Base-by-base conservation (phyloP, 2,329 filamentous ascomycete genomes). In the Sporothrix euskadiensis region DNA sequence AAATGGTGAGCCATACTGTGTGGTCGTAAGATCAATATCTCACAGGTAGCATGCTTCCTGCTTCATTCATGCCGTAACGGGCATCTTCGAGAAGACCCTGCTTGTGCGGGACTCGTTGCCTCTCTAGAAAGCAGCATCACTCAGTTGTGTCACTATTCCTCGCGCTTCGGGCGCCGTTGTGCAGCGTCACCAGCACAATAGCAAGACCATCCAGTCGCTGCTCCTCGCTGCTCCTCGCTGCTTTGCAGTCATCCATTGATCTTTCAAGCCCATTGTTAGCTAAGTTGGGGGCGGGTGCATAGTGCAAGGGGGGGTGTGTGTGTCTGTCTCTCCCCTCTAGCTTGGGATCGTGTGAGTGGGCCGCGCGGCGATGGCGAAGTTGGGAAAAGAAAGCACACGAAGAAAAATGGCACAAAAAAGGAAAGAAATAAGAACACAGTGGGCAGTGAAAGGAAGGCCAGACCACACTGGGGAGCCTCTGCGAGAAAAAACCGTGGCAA, bases 221-320 rank as follows among this genome's bases (percentile, higher is more conserved):
- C 39, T 47, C n/a, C 39, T 47, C 39, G 14, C 41, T 49, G 61
- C 22, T 63, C n/a, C 39, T 47, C 39, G 14, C 41, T 49, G 61
- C 22, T 63, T 9, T 16, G n/a, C 39, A 14, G 39, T 14, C n/a
- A 44, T 65, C 16, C 41, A n/a, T 52, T 26, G 39, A 7, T 26
- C 26, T 26, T 26, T 26, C 26, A 26, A 26, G 26, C 26, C 26
- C 22, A 19, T 30, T 16, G 22, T 7, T 32, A 71, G 59, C 59
- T 73, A 69, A 26, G 26, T 26, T 26, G 71, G 71, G 61, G 26
- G 44, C 52, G 44, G 44, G 63, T 52, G 63, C 63, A 68, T 49
- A 68, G 63, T 69, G 61, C 63, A 57, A n/a, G n/a, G n/a, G 54
- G 71, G 69, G 52, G n/a, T 61, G 71, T 35, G 35, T 5, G 35